A percentile compares a stretch with the other conserved stretches of the same genome.
These are phyloP conservation scores for Mycena venus DNA, from an alignment of 768 basidiomycete genomes.

Conservation along the genomic window DNA sequence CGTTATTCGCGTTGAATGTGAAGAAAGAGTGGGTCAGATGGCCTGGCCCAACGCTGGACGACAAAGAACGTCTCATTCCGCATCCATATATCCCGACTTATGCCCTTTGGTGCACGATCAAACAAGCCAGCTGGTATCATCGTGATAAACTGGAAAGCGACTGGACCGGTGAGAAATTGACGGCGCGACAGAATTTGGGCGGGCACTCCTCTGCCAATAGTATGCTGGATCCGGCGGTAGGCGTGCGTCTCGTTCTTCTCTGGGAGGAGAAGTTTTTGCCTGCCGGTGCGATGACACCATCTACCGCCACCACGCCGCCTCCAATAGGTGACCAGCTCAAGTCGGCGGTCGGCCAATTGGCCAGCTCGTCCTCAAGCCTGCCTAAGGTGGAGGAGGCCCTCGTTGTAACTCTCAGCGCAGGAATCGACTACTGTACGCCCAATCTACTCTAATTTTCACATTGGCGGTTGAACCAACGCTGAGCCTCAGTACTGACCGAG, in stretches of 20 bases:
- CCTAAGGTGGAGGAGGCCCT: background rate
- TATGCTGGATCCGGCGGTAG: constrained; percentile 4
- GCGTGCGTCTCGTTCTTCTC: constrained; percentile 20
- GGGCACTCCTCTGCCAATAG: background rate
- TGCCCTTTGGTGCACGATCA: constrained; percentile 24
- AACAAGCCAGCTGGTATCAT: constrained; percentile 25
- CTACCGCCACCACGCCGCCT: background rate
- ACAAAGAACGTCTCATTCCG: background rate
- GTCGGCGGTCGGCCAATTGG: background rate
- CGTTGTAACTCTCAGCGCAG: background rate
- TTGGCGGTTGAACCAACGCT: background rate
- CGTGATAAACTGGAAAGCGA: background rate
- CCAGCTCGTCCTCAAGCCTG: background rate
- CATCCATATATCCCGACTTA: constrained; percentile 20
- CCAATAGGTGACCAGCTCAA: background rate
- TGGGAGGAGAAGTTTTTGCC: background rate
- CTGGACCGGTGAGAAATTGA: constrained; percentile 2
- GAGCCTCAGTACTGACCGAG: background rate
- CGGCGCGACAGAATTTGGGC: constrained; percentile 11
- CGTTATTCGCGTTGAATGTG: constrained; percentile 12
- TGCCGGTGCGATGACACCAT: background rate
- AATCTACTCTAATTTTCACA: background rate
- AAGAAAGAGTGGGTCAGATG: constrained; percentile 11
- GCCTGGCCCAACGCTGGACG: constrained; percentile 14
- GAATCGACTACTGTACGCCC: constrained; percentile 8